Percentiles rank a stretch among this genome's conserved stretches.
phyloP scores from a whole-genome alignment of 192 early-diverging fungal genomes.

The Coemansia sp. region DNA sequence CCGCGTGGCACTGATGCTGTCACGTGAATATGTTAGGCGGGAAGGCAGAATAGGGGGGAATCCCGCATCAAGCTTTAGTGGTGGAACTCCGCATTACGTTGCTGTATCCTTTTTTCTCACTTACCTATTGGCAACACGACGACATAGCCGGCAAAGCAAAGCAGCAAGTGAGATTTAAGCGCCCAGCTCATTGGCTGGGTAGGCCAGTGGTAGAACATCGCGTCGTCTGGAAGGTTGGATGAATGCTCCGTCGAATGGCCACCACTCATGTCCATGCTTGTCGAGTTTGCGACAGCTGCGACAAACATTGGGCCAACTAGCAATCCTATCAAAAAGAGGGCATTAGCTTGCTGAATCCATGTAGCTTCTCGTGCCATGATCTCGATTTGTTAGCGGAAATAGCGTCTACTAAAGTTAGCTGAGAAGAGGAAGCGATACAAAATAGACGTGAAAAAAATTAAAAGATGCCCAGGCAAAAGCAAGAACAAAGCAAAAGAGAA shows the following conservation, averaged over 20 bases:
- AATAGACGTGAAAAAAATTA: background rate
- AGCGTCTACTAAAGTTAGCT: background rate
- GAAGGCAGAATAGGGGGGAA: background rate
- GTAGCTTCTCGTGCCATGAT: background rate
- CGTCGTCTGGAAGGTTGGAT: conserved; percentile 33
- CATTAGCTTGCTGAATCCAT: background rate
- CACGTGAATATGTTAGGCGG: background rate
- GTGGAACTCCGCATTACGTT: background rate
- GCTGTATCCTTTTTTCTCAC: background rate
- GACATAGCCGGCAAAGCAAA: conserved; percentile 31
- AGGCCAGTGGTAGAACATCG: conserved; percentile 35
- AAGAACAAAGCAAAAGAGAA: background rate
- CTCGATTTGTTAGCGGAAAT: background rate
- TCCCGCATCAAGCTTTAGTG: background rate
- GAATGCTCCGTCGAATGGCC: conserved; percentile 8
- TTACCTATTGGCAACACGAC: conserved; percentile 48
- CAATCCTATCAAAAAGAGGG: background rate
- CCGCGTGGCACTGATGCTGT: background rate
- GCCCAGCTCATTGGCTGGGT: conserved; percentile 43
- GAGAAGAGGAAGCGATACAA: background rate
- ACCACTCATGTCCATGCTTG: background rate
- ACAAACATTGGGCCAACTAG: background rate
- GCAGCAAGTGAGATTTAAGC: conserved; percentile 36
- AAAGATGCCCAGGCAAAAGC: background rate
- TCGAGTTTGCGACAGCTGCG: background rate